These are phyloP conservation scores for Xylaria palmicola DNA, from an alignment of 495 filamentous ascomycete genomes.

Conservation along the genomic window DNA sequence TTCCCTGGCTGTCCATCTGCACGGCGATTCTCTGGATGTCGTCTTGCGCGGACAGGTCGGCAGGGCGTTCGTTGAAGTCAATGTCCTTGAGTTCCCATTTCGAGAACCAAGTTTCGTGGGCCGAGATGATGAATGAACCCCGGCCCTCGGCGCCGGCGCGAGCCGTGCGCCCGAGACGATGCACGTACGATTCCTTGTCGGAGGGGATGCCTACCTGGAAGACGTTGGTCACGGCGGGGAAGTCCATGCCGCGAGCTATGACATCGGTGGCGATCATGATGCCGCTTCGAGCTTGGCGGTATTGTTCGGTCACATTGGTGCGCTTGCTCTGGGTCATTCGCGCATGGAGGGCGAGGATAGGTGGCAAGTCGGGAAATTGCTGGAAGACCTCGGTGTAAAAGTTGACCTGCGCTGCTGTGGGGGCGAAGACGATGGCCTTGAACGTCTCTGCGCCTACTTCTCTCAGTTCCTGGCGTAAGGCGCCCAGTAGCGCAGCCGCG, in stretches of 20 bases:
- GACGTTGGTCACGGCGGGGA: slow-evolving; percentile 70
- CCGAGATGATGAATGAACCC: slow-evolving; percentile 62
- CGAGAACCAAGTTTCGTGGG: slow-evolving; percentile 61
- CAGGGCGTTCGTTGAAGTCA: slow-evolving; percentile 25
- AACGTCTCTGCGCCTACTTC: slow-evolving; percentile 40
- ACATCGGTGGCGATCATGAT: slow-evolving; percentile 70
- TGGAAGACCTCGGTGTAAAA: slow-evolving; percentile 47
- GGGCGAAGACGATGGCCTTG: slow-evolving; percentile 70
- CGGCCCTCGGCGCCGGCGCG: slow-evolving; percentile 69
- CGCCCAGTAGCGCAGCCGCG: slow-evolving; percentile 50
- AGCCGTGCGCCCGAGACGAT: slow-evolving; percentile 71
- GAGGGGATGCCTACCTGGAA: slow-evolving; percentile 66
- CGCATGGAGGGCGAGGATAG: slow-evolving; percentile 60
- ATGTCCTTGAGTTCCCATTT: slow-evolving; percentile 38
- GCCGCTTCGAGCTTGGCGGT: slow-evolving; percentile 54
- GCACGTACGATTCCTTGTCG: slow-evolving; percentile 66
- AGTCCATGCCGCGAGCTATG: slow-evolving; percentile 74
- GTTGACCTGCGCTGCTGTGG: slow-evolving; percentile 62
- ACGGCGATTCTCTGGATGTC: slow-evolving; percentile 23
- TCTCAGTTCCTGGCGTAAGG: slow-evolving; percentile 41
- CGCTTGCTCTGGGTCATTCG: slow-evolving; percentile 57
- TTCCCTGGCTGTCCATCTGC: slow-evolving; percentile 20
- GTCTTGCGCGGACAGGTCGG: slow-evolving; percentile 30
- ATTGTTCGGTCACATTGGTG: slow-evolving; percentile 58
- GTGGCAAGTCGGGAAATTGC: slow-evolving; percentile 41